Conservation (phyloP, 148 eudicot genomes). For the Rhododendron henanense region DNA sequence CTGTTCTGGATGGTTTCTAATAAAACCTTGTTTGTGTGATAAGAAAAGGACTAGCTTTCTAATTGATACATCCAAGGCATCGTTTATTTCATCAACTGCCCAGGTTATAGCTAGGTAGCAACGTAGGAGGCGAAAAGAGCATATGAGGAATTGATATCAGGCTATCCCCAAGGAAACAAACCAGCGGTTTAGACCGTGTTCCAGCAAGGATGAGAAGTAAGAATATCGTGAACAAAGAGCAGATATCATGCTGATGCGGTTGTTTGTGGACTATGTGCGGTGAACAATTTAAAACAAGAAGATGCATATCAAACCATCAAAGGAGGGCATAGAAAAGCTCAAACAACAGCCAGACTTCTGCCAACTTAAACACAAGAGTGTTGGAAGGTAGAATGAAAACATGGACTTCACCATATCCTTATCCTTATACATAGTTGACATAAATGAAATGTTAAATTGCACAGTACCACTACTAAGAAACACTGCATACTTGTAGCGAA, state of each 20-base stretch:
- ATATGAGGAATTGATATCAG: neutral
- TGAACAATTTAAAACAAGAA: neutral
- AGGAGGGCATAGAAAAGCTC: neutral
- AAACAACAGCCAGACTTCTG: neutral
- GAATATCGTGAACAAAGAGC: neutral
- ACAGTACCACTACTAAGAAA: neutral
- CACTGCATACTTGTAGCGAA: conserved; percentile 26
- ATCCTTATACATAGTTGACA: neutral
- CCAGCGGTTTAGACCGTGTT: neutral
- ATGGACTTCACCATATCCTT: neutral
- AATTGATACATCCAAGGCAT: neutral
- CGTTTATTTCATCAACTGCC: neutral
- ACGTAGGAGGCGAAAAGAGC: neutral
- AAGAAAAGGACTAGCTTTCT: neutral
- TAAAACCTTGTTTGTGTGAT: neutral
- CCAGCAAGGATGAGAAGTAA: neutral
- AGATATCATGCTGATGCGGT: neutral
- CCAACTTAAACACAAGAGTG: neutral
- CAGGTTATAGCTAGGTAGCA: neutral
- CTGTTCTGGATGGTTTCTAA: neutral
- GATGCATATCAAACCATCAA: neutral
- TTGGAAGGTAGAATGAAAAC: neutral
- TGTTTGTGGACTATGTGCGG: neutral
- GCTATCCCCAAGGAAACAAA: neutral
- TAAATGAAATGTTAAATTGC: neutral